Evolutionary conservation across 2,329 filamentous ascomycete genomes (phyloP).

Genomic region (Beauveria bassiana): DNA sequence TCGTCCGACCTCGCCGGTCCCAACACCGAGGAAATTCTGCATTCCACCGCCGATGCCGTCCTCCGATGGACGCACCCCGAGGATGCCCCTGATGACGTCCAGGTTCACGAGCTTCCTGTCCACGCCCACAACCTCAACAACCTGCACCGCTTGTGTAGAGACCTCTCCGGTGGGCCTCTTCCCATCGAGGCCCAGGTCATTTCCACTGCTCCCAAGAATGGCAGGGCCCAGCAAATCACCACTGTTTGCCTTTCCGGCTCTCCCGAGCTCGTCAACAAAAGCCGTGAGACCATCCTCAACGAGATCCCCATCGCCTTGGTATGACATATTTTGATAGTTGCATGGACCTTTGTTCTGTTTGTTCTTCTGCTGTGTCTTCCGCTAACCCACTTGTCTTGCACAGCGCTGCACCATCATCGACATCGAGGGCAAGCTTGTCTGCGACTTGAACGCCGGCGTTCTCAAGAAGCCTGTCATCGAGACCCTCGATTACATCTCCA

Average conservation of each 20-base stretch:
- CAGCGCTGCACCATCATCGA: slow-evolving; percentile 91
- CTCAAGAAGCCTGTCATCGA: slow-evolving; percentile 71
- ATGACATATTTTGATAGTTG: slow-evolving; percentile 32
- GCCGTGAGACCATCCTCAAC: slow-evolving; percentile 81
- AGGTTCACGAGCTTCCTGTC: slow-evolving; percentile 83
- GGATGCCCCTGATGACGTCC: slow-evolving; percentile 74
- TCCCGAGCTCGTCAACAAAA: slow-evolving; percentile 80
- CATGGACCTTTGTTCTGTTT: not conserved
- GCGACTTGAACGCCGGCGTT: slow-evolving; percentile 59
- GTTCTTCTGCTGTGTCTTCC: not conserved
- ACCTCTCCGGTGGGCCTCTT: slow-evolving; percentile 63
- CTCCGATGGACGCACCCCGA: slow-evolving; percentile 90
- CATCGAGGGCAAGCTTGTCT: slow-evolving; percentile 83
- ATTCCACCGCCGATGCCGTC: slow-evolving; percentile 81
- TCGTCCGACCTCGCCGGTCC: slow-evolving; percentile 86
- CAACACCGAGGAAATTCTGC: slow-evolving; percentile 88
- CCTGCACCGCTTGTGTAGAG: slow-evolving; percentile 70
- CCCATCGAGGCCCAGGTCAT: slow-evolving; percentile 79
- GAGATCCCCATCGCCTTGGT: slow-evolving; percentile 89
- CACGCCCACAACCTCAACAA: slow-evolving; percentile 80
- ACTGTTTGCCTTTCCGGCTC: slow-evolving; percentile 89
- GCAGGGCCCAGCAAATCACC: slow-evolving; percentile 61
- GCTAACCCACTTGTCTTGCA: slow-evolving; percentile 13
- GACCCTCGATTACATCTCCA: slow-evolving; percentile 79
- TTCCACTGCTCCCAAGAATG: slow-evolving; percentile 68